A percentile compares a stretch with the other conserved stretches of the same genome.
phyloP scores from a whole-genome alignment of 176 grass and related monocot genomes.

The Carex myosuroides region DNA sequence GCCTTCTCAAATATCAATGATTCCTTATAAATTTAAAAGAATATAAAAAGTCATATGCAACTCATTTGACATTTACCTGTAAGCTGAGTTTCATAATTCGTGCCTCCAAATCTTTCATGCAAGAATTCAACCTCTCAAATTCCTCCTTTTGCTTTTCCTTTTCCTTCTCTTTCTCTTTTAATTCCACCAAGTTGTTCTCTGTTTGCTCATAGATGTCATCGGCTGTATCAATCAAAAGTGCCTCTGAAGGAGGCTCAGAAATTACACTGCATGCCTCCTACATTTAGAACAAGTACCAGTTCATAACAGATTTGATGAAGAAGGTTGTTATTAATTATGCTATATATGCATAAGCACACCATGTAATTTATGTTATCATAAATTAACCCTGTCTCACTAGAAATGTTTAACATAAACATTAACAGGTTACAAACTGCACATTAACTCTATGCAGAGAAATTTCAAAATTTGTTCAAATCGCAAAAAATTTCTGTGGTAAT shows the following conservation, averaged over 20 bases:
- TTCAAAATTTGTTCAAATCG: too few relatives aligned
- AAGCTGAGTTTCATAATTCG: neutral
- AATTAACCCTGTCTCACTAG: neutral
- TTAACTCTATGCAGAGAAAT: too few relatives aligned
- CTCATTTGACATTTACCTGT: neutral
- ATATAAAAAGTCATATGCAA: neutral
- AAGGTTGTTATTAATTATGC: neutral
- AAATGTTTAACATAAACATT: neutral
- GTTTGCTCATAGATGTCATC: neutral
- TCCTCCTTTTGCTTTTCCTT: neutral
- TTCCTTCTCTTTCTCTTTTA: neutral
- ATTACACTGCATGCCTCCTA: constrained; percentile 6
- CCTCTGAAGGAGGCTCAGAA: constrained; percentile 1
- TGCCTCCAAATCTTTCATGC: constrained; percentile 12
- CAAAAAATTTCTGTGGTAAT: too few relatives aligned
- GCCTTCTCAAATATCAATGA: too few relatives aligned
- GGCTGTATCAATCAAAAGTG: neutral
- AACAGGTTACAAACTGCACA: neutral
- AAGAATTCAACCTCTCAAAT: constrained; percentile 15
- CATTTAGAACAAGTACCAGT: neutral
- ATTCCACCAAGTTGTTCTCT: neutral
- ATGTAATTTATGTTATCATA: neutral
- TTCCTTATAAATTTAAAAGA: neutral
- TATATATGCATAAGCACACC: neutral
- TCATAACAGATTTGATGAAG: neutral